phyloP scores from a whole-genome alignment of 495 filamentous ascomycete species.

The Monascus purpureus region DNA sequence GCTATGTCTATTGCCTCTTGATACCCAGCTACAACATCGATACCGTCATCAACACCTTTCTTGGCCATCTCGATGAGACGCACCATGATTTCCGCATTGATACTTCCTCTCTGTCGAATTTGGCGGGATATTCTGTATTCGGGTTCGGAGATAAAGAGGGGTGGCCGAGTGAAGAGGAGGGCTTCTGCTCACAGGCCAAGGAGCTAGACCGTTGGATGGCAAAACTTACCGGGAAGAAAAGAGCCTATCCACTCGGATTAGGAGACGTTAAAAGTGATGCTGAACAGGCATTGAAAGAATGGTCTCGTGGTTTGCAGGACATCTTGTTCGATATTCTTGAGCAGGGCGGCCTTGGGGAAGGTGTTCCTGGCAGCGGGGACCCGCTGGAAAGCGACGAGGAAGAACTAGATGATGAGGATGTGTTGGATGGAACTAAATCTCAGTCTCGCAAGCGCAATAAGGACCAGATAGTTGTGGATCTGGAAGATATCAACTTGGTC shows the following conservation, averaged over 20 bases:
- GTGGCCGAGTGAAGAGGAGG: slow-evolving; percentile 81
- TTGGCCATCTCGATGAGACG: slow-evolving; percentile 75
- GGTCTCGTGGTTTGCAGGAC: slow-evolving; percentile 61
- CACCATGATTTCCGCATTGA: slow-evolving; percentile 95
- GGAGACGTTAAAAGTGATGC: slow-evolving; percentile 71
- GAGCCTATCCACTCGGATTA: slow-evolving; percentile 75
- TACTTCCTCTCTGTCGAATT: slow-evolving; percentile 59
- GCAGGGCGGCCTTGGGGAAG: slow-evolving; percentile 60
- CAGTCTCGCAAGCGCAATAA: slow-evolving; percentile 26
- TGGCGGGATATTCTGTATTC: slow-evolving; percentile 85
- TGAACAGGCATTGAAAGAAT: slow-evolving; percentile 51
- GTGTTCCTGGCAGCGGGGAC: slow-evolving; percentile 68
- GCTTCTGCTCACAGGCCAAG: slow-evolving; percentile 81
- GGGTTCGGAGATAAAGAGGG: slow-evolving; percentile 82
- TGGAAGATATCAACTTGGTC: slow-evolving; percentile 69
- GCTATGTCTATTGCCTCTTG: slow-evolving; percentile 70
- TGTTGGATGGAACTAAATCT: slow-evolving; percentile 13
- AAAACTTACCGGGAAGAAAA: slow-evolving; percentile 65
- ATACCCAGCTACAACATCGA: slow-evolving; percentile 89
- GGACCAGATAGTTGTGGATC: slow-evolving; percentile 45
- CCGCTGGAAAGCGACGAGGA: slow-evolving; percentile 74
- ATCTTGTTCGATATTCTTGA: slow-evolving; percentile 46
- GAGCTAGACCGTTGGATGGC: slow-evolving; percentile 93
- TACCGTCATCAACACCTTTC: slow-evolving; percentile 65
- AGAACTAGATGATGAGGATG: slow-evolving; percentile 39